Percentiles rank a stretch among this genome's conserved stretches.
Evolutionary conservation across 78 protist species (phyloP).

Genomic region (Planoprotostelium fungivorum): DNA sequence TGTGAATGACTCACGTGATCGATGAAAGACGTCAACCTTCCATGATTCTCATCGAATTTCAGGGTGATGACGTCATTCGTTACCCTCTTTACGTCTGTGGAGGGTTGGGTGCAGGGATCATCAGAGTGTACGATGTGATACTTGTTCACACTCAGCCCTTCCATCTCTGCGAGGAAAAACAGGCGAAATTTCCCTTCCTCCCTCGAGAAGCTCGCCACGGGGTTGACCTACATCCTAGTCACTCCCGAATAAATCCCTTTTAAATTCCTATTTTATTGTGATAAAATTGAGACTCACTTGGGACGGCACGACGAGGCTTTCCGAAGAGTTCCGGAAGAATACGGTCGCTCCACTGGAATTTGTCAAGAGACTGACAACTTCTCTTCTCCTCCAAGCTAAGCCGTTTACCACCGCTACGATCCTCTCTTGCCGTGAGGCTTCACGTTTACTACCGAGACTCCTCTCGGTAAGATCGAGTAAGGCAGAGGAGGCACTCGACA

Average conservation of each 20-base stretch:
- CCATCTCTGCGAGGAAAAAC: not conserved
- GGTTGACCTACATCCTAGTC: no score
- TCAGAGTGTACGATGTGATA: not conserved
- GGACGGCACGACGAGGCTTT: not conserved
- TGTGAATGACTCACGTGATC: not conserved
- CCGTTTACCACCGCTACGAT: not conserved
- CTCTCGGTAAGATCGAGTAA: not conserved
- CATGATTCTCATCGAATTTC: no score
- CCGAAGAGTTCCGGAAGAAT: not conserved
- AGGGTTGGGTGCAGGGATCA: not conserved
- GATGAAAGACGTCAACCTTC: no score
- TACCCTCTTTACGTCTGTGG: no score
- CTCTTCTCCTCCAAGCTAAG: not conserved
- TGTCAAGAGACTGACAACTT: not conserved
- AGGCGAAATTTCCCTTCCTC: not conserved
- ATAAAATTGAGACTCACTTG: not conserved
- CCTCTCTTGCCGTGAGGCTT: not conserved
- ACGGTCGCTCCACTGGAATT: not conserved
- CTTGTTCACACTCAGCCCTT: not conserved
- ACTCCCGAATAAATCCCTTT: no score
- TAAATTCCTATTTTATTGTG: not conserved
- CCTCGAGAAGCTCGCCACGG: not conserved
- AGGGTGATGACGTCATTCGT: no score
- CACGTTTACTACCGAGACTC: not conserved
- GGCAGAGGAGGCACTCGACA: not conserved